These are phyloP conservation scores for Parmelia sp. DNA, from an alignment of 495 filamentous ascomycete species.

Conservation along the genomic window DNA sequence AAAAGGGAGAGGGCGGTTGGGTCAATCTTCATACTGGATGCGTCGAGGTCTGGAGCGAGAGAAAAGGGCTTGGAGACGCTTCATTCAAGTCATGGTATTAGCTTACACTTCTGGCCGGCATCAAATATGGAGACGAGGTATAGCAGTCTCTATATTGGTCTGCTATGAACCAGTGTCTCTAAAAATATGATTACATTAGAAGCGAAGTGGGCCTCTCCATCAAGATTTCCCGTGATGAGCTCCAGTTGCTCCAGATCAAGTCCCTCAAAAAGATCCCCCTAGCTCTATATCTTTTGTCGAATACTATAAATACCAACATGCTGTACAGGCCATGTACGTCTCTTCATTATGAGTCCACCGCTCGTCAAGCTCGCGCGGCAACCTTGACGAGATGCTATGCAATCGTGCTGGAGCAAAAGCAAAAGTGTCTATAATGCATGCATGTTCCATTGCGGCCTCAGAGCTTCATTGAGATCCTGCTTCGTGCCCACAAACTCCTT, in stretches of 20 bases:
- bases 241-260: background rate
- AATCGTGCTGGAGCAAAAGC: background rate
- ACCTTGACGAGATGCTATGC: slow-evolving; percentile 9
- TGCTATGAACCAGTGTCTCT: slow-evolving; percentile 4
- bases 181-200: slow-evolving; percentile 12
- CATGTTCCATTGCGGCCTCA: slow-evolving; percentile 80
- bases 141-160: background rate
- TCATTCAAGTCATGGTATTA: background rate
- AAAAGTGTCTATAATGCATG: slow-evolving; percentile 13
- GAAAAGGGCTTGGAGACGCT: background rate
- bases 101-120: background rate
- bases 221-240: background rate
- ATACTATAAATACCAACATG: background rate
- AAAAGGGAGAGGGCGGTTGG: background rate
- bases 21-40: too few species aligned
- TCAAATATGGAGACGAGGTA: background rate
- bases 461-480: slow-evolving; percentile 57
- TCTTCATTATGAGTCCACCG: slow-evolving; percentile 15
- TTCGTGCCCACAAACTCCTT: slow-evolving; percentile 75
- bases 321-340: slow-evolving; percentile 13
- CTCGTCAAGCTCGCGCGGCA: slow-evolving; percentile 13
- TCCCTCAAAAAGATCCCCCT: background rate
- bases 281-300: slow-evolving; percentile 3
- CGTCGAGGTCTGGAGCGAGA: background rate
- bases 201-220: slow-evolving; percentile 8